These are phyloP conservation scores for Cubamyces sp. DNA, from an alignment of 768 basidiomycete species.

Conservation along the genomic window DNA sequence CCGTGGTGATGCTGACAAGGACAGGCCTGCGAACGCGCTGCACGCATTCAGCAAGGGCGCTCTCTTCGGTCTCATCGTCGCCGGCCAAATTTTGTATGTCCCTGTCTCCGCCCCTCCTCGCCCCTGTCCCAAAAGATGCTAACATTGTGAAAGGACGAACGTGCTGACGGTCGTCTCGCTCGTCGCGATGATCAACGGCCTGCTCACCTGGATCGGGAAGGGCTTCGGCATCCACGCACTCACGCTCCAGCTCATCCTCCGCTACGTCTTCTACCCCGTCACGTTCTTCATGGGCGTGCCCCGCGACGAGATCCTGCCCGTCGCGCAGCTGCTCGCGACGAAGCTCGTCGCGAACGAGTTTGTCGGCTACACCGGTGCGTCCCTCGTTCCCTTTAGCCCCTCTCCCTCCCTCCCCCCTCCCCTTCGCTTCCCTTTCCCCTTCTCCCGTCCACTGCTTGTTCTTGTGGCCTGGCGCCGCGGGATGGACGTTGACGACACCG, in stretches of 20 bases:
- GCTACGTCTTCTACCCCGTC: constrained; percentile 88
- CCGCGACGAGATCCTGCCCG: constrained; percentile 75
- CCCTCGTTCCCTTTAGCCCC: neutral
- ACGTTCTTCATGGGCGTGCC: constrained; percentile 84
- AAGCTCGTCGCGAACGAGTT: constrained; percentile 92
- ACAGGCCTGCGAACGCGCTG: constrained; percentile 73
- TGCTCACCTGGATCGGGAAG: constrained; percentile 87
- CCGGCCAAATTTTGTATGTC: constrained; percentile 81
- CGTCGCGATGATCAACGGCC: constrained; percentile 79
- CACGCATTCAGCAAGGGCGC: constrained; percentile 91
- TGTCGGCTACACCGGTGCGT: constrained; percentile 62
- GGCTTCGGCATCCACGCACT: constrained; percentile 84
- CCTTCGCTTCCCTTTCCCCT: neutral
- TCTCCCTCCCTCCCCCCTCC: neutral
- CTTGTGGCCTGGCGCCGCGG: neutral
- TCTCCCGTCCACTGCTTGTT: neutral
- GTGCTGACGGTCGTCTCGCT: constrained; percentile 85
- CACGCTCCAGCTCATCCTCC: constrained; percentile 82
- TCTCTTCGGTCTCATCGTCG: constrained; percentile 81
- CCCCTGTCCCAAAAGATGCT: neutral
- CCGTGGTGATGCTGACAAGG: constrained; percentile 61
- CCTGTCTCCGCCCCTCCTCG: neutral
- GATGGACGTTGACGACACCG: constrained; percentile 7
- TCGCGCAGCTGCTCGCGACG: constrained; percentile 80
- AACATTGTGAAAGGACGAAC: constrained; percentile 56